phyloP scores from a whole-genome alignment of 1,139 yeast species.

The Groenewaldozyma auringiensis region DNA sequence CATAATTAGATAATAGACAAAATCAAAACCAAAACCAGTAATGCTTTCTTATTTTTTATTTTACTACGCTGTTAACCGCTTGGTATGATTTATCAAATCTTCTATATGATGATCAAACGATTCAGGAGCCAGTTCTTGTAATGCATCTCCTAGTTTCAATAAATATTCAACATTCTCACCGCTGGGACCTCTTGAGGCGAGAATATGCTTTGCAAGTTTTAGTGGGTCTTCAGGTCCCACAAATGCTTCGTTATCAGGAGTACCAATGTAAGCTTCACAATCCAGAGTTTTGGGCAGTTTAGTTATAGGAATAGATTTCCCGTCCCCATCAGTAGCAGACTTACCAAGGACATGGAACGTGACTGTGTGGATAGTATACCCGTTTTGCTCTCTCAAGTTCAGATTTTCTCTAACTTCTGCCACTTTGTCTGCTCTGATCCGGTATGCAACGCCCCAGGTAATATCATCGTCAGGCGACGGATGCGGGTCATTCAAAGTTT shows the following conservation, averaged over 20 bases:
- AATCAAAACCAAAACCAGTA: too few relatives aligned
- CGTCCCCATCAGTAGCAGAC: conserved; percentile 28
- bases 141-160: conserved; percentile 44
- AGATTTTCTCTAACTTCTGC: conserved; percentile 56
- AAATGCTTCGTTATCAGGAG: conserved; percentile 70
- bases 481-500: conserved; percentile 37
- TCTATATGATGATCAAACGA: conserved; percentile 33
- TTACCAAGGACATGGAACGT: conserved; percentile 44
- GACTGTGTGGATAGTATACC: conserved; percentile 67
- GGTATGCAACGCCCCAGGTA: conserved; percentile 80
- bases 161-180: conserved; percentile 75
- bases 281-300: conserved; percentile 36
- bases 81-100: conserved; percentile 22
- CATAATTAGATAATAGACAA: too few relatives aligned
- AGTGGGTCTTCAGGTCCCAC: conserved; percentile 64
- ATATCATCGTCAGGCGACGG: conserved; percentile 35
- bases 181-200: conserved; percentile 60
- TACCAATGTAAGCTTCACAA: conserved; percentile 76
- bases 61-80: too few relatives aligned
- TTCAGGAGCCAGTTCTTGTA: conserved; percentile 41
- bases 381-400: conserved; percentile 82
- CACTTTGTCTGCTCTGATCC: conserved; percentile 61
- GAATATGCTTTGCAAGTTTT: conserved; percentile 55
- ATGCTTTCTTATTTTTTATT: too few relatives aligned
- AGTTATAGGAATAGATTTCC: neutral